These are phyloP conservation scores for Oryza officinalis DNA, from an alignment of 176 grass and related monocot genomes.

Conservation along the genomic window DNA sequence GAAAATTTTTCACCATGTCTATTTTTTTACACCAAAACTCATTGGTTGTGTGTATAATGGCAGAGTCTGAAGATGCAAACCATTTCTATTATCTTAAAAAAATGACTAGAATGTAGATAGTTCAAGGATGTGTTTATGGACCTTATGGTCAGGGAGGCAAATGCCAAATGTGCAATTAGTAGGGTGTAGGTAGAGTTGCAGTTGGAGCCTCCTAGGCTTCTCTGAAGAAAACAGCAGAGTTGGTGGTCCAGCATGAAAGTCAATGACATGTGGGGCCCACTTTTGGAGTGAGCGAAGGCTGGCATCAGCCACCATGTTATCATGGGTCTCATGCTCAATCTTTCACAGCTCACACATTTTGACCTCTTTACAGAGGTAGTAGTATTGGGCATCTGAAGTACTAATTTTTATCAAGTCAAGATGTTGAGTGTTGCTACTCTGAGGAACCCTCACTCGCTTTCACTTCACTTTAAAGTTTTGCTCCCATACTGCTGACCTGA, in stretches of 20 bases:
- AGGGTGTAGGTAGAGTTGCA: not conserved
- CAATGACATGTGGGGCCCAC: conserved; percentile 8
- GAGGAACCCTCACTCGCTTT: not conserved
- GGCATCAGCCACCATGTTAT: conserved; percentile 22
- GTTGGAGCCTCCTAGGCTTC: not conserved
- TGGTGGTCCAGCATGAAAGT: not conserved
- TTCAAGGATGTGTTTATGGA: not conserved
- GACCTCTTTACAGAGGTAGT: conserved; percentile 13
- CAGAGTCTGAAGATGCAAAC: too few relatives aligned
- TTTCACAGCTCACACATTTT: conserved; percentile 14
- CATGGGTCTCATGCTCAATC: not conserved
- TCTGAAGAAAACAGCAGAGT: conserved; percentile 12
- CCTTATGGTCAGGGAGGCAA: not conserved
- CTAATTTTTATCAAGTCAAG: not conserved
- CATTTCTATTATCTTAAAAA: too few relatives aligned
- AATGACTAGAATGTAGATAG: not conserved
- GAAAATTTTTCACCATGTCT: not conserved
- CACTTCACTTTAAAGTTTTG: conserved; percentile 44
- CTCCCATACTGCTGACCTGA: conserved; percentile 12
- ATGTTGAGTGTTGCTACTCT: not conserved
- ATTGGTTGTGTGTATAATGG: too few relatives aligned
- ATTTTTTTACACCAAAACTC: too few relatives aligned
- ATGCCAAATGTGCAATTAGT: not conserved
- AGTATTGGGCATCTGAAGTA: not conserved
- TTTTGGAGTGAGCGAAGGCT: not conserved